Evolutionary conservation across 495 filamentous ascomycete species (phyloP).

Genomic region (Oidiodendron maius): DNA sequence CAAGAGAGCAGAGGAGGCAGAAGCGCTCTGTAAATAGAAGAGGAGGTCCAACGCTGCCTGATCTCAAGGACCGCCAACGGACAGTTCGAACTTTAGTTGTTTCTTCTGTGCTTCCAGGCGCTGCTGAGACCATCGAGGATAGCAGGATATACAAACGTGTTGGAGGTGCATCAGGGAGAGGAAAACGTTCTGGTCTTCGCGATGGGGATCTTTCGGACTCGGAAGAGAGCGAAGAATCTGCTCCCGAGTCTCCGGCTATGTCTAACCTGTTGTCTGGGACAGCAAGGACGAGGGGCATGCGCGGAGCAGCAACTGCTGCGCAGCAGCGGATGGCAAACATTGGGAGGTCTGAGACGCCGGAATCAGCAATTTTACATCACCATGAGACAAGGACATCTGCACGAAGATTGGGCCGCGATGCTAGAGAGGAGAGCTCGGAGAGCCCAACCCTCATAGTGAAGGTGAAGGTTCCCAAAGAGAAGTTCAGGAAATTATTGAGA

Average conservation of each 20-base stretch:
- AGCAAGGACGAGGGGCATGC: slow-evolving; percentile 80
- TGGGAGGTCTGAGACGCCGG: slow-evolving; percentile 85
- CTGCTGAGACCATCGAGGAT: slow-evolving; percentile 71
- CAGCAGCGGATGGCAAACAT: slow-evolving; percentile 68
- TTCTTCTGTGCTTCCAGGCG: slow-evolving; percentile 84
- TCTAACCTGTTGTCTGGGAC: slow-evolving; percentile 67
- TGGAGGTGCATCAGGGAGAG: slow-evolving; percentile 43
- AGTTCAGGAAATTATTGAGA: slow-evolving; percentile 51
- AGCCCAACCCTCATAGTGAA: slow-evolving; percentile 61
- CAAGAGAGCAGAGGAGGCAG: slow-evolving; percentile 86
- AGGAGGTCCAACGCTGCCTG: slow-evolving; percentile 88
- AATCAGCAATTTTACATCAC: slow-evolving; percentile 61
- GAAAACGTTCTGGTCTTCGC: slow-evolving; percentile 50
- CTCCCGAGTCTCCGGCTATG: slow-evolving; percentile 78
- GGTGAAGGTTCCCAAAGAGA: slow-evolving; percentile 61
- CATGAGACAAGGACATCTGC: slow-evolving; percentile 65
- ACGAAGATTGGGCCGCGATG: slow-evolving; percentile 46
- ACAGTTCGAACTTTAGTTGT: slow-evolving; percentile 89
- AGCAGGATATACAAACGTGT: slow-evolving; percentile 73
- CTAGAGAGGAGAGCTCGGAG: slow-evolving; percentile 68
- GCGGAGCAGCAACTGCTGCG: slow-evolving; percentile 76
- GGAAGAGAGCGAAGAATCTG: slow-evolving; percentile 81
- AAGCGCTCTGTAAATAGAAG: slow-evolving; percentile 92
- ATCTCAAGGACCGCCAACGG: slow-evolving; percentile 89
- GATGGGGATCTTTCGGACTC: slow-evolving; percentile 81